Evolutionary conservation across 371 early-diverging fungal genomes (phyloP), one percentile per base, ranked within the genome.

Genomic region (Sporodiniella umbellata): DNA sequence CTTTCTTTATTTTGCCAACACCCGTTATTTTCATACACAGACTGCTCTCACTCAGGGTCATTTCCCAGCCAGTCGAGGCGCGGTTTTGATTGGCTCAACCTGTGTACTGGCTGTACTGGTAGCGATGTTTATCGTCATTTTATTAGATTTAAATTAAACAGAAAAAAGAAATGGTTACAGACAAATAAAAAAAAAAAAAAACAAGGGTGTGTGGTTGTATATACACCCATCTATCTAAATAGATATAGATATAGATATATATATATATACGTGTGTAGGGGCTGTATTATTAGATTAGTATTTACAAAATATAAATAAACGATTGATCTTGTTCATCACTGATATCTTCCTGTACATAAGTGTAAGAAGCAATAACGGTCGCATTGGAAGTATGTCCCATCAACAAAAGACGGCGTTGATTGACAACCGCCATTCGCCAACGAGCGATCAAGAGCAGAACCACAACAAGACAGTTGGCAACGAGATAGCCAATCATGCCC

Each of bases 31-130:
- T 63, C 81, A 81, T 62, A 78, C 83, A 8, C 89, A 90, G 65
- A 56, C 52, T 14, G 70, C 81, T 18, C 67, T 90, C 66, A 85
- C 83, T 1, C 71, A 73, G 54, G 87, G 86, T 3, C 70, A 72
- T 40, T 90, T 88, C 39, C 87, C 89, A 5, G 87, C 88, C 2
- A 86, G 85, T 58, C 75, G 88, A 44, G 83, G 83, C n/a, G 76
- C 78, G 19, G 73, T 83, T 23, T 40, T 82, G 14, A 48, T 81
- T 25, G 80, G 79, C 7, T 73, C 81, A 0, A 49, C 75, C 2
- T 60, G 68, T 25, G 55, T 78, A 5, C 40, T 79, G 19, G 67
- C 68, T 12, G 69, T 81, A 3, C 54, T 84, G 19, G 57, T 79
- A 31, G 71, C 75, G 11, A 75, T 71, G 67, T 68, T 75, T 50